phyloP scores from a whole-genome alignment of 352 stramenopile species.

The Globisporangium recalcitrans region DNA sequence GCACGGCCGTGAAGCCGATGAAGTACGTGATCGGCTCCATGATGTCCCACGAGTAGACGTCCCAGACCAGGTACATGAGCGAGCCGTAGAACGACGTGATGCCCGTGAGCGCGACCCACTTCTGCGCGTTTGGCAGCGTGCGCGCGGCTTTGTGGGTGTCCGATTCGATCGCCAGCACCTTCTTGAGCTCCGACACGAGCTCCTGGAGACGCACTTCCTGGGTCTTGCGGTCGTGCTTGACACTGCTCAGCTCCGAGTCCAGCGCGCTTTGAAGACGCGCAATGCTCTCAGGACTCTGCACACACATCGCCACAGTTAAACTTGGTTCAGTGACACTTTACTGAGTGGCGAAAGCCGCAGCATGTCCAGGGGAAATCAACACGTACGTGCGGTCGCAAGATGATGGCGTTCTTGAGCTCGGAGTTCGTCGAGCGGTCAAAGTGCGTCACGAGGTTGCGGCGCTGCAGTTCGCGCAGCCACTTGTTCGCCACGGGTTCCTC shows the following conservation, averaged over 20 bases:
- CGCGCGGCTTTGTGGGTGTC: constrained; percentile 40
- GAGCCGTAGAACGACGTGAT: constrained; percentile 65
- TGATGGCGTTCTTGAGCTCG: constrained; percentile 61
- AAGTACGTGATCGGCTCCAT: constrained; percentile 91
- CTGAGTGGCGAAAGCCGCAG: no score
- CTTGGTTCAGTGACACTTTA: neutral
- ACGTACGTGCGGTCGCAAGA: constrained; percentile 64
- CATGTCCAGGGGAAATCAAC: no score
- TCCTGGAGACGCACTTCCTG: constrained; percentile 48
- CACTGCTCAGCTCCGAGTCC: constrained; percentile 69
- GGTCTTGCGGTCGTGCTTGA: constrained; percentile 57
- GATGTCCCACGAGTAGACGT: constrained; percentile 87
- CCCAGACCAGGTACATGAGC: constrained; percentile 80
- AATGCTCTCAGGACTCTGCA: constrained; percentile 69
- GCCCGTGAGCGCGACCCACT: constrained; percentile 58
- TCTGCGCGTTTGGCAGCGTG: constrained; percentile 61
- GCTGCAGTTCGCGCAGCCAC: constrained; percentile 72
- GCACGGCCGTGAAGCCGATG: constrained; percentile 81
- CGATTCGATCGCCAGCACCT: constrained; percentile 37
- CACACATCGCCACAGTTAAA: constrained; percentile 16
- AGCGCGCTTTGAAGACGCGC: constrained; percentile 64
- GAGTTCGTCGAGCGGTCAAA: constrained; percentile 65
- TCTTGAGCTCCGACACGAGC: constrained; percentile 41
- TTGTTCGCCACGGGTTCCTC: constrained; percentile 69
- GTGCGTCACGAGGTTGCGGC: constrained; percentile 67